Conservation (phyloP, 2,329 filamentous ascomycete species). For the Simplicillium sp. region DNA sequence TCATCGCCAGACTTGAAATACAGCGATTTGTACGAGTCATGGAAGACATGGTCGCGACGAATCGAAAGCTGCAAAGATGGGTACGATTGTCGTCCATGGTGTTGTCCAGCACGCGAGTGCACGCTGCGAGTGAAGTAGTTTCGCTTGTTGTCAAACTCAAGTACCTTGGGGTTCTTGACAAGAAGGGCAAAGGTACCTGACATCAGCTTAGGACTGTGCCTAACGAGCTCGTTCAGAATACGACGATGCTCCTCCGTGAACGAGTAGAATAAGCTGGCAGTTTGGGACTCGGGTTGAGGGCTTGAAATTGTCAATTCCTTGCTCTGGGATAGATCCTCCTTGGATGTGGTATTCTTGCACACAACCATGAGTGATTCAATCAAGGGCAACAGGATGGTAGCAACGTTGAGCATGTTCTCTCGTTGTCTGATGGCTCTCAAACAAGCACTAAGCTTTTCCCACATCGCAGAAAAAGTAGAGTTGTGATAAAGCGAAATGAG, state of each 20-base stretch:
- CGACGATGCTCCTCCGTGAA: constrained; percentile 98
- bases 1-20: constrained; percentile 96
- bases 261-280: constrained; percentile 88
- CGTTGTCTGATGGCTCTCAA: constrained; percentile 80
- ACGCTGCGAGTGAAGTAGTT: constrained; percentile 97
- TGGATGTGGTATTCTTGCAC: constrained; percentile 90
- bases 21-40: constrained; percentile 95
- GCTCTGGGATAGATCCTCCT: constrained; percentile 49
- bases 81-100: constrained; percentile 59
- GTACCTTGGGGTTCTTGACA: constrained; percentile 96
- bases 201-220: constrained; percentile 96
- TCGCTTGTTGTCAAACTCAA: constrained; percentile 99
- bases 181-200: constrained; percentile 92
- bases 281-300: constrained; percentile 65
- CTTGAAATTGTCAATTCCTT: constrained; percentile 69
- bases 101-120: constrained; percentile 58
- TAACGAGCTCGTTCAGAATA: constrained; percentile 93
- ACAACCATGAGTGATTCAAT: constrained; percentile 98
- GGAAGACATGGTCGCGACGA: constrained; percentile 90
- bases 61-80: constrained; percentile 77
- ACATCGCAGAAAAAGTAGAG: constrained; percentile 79
- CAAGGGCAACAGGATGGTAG: constrained; percentile 85
- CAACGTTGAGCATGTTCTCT: constrained; percentile 93
- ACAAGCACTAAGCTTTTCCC: constrained; percentile 86
- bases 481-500: constrained; percentile 85